A percentile compares a stretch with the other conserved stretches of the same genome.
phyloP scores from a whole-genome alignment of 805 yeast species.

The Ogataea nakhonphanomensis region DNA sequence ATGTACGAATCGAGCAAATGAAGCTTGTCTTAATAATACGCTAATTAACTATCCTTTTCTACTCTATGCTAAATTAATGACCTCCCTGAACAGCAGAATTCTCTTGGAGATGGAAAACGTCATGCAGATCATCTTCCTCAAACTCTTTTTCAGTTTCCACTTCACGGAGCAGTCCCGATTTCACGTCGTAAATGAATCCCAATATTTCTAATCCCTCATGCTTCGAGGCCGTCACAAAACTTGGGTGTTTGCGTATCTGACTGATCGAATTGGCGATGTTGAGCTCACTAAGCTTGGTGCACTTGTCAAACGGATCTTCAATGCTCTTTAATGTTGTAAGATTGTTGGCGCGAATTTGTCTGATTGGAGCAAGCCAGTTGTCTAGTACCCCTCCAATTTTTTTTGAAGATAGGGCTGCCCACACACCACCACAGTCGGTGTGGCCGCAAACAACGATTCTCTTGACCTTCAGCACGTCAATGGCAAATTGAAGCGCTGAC shows the following conservation, averaged over 20 bases:
- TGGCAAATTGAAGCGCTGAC: slow-evolving; percentile 83
- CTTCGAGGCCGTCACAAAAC: slow-evolving; percentile 62
- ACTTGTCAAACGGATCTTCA: slow-evolving; percentile 49
- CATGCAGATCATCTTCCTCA: slow-evolving; percentile 20
- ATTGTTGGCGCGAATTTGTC: slow-evolving; percentile 64
- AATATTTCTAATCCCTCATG: slow-evolving; percentile 67
- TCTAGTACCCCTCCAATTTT: slow-evolving; percentile 67
- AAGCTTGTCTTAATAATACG: background rate
- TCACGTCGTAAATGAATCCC: slow-evolving; percentile 83
- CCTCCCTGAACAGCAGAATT: slow-evolving; percentile 8
- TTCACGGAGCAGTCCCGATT: slow-evolving; percentile 57
- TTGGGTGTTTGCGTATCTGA: slow-evolving; percentile 60
- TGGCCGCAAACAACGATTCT: slow-evolving; percentile 90
- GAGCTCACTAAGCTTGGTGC: slow-evolving; percentile 65
- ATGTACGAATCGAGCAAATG: slow-evolving; percentile 3
- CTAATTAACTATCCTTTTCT: slow-evolving; percentile 7
- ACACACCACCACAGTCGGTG: slow-evolving; percentile 91
- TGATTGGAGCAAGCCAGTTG: slow-evolving; percentile 67
- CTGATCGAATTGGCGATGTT: slow-evolving; percentile 73
- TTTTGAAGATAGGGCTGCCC: slow-evolving; percentile 68
- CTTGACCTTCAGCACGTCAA: slow-evolving; percentile 75
- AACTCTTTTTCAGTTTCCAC: slow-evolving; percentile 28
- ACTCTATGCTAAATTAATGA: slow-evolving; percentile 2
- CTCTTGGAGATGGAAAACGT: slow-evolving; percentile 27
- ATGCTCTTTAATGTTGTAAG: slow-evolving; percentile 46